These are phyloP conservation scores for Mentha longifolia DNA, from an alignment of 257 asterid genomes.

Conservation along the genomic window DNA sequence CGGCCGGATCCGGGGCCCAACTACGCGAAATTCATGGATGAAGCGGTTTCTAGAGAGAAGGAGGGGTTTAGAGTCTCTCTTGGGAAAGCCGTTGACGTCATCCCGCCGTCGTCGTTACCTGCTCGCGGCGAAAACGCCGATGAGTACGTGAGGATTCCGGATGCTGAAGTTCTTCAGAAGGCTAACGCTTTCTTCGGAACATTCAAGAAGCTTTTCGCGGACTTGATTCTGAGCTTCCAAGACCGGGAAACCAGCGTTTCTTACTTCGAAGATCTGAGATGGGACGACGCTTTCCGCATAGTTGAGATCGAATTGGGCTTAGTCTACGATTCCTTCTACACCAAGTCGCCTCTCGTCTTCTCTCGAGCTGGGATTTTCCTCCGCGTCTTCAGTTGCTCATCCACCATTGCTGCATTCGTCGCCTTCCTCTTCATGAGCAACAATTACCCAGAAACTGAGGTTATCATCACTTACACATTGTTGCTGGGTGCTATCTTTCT, in stretches of 20 bases:
- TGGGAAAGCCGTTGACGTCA: constrained; percentile 22
- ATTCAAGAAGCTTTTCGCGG: constrained; percentile 43
- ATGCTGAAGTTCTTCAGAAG: no score
- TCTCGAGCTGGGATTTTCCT: not conserved
- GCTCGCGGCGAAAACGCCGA: no score
- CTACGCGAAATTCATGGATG: constrained; percentile 56
- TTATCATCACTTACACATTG: constrained; percentile 33
- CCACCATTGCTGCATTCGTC: constrained; percentile 9
- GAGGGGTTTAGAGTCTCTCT: constrained; percentile 32
- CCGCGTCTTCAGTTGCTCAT: not conserved
- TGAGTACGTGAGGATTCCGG: no score
- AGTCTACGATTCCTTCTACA: constrained; percentile 37
- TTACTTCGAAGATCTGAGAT: constrained; percentile 4
- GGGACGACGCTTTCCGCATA: constrained; percentile 35
- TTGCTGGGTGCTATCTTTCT: constrained; percentile 34
- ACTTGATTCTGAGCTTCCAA: constrained; percentile 47
- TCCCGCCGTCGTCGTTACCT: no score
- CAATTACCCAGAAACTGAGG: not conserved
- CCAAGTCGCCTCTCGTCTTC: constrained; percentile 31
- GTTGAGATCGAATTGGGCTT: constrained; percentile 47
- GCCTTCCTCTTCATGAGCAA: constrained; percentile 19
- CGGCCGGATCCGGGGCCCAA: constrained; percentile 51
- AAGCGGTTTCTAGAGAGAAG: constrained; percentile 32
- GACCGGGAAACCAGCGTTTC: constrained; percentile 32
- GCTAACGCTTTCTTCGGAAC: constrained; percentile 36